Evolutionary conservation across 1,139 yeast species (phyloP).

Genomic region (Saccharomyces hybrid): DNA sequence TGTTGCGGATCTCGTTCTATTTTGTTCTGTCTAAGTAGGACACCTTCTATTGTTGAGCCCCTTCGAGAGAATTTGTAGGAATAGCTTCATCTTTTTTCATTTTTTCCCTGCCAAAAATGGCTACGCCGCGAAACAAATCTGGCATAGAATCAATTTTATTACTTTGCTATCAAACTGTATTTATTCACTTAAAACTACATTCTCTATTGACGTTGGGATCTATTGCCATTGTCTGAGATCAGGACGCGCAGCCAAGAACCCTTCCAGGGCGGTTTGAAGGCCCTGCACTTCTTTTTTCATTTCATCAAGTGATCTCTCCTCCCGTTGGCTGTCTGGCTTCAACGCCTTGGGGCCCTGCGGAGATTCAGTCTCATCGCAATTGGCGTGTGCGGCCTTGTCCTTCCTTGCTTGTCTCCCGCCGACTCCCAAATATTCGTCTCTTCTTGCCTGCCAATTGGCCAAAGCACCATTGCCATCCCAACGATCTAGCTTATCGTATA

Average conservation of each 20-base stretch:
- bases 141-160: not conserved
- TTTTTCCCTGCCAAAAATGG: not conserved
- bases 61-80: not conserved
- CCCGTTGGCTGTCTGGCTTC: constrained; percentile 66
- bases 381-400: constrained; percentile 33
- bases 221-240: constrained; percentile 1
- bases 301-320: constrained; percentile 41
- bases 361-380: constrained; percentile 42
- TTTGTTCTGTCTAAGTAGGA: not conserved
- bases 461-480: constrained; percentile 34
- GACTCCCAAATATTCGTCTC: constrained; percentile 17
- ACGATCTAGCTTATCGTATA: constrained; percentile 56
- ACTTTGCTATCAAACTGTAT: not conserved
- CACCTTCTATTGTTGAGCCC: not conserved
- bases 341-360: constrained; percentile 45
- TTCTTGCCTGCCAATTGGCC: constrained; percentile 29
- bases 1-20: not conserved
- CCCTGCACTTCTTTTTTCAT: constrained; percentile 14
- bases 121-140: not conserved
- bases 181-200: not conserved
- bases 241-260: constrained; percentile 4
- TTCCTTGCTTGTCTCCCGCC: constrained; percentile 29
- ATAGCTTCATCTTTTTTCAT: not conserved
- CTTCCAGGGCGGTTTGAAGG: constrained; percentile 6
- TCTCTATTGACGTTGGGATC: not conserved